Conservation (phyloP, 2,329 filamentous ascomycete species). For the Aspergillus bombycis region DNA sequence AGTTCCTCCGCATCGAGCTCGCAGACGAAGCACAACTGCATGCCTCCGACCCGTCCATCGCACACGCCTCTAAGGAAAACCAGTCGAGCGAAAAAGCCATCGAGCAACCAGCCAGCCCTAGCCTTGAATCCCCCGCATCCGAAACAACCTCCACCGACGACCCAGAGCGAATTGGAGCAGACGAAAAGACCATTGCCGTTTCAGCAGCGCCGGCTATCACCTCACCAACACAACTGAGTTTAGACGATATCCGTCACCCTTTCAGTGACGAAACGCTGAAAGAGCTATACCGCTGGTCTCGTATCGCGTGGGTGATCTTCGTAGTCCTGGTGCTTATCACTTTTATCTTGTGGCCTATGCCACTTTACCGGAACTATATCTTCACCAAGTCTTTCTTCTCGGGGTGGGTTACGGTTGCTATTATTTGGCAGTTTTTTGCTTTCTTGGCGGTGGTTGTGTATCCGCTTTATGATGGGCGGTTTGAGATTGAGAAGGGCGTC, state of each 20-base stretch:
- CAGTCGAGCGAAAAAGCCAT: neutral
- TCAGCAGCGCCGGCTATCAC: slow-evolving; percentile 2
- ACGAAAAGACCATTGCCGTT: neutral
- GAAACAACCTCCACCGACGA: slow-evolving; percentile 3
- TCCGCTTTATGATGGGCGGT: slow-evolving; percentile 52
- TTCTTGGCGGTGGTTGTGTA: slow-evolving; percentile 52
- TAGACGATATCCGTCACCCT: slow-evolving; percentile 50
- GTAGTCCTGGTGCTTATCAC: slow-evolving; percentile 50
- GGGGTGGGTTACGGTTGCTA: slow-evolving; percentile 50
- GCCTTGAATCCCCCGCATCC: slow-evolving; percentile 4
- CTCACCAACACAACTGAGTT: slow-evolving; percentile 17
- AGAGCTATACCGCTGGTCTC: slow-evolving; percentile 42
- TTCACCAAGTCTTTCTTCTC: slow-evolving; percentile 53
- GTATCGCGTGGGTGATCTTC: slow-evolving; percentile 46
- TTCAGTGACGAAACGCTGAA: slow-evolving; percentile 42
- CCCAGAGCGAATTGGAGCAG: neutral
- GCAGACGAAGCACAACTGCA: slow-evolving; percentile 42
- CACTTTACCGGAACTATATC: slow-evolving; percentile 53
- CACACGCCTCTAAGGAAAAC: neutral
- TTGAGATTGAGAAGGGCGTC: slow-evolving; percentile 40
- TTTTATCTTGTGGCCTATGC: slow-evolving; percentile 54
- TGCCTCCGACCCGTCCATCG: slow-evolving; percentile 11
- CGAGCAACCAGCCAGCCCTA: neutral
- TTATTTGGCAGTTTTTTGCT: slow-evolving; percentile 54
- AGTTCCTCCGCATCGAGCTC: slow-evolving; percentile 53